Conservation (phyloP, 768 basidiomycete species). For the Agaricus blazei region DNA sequence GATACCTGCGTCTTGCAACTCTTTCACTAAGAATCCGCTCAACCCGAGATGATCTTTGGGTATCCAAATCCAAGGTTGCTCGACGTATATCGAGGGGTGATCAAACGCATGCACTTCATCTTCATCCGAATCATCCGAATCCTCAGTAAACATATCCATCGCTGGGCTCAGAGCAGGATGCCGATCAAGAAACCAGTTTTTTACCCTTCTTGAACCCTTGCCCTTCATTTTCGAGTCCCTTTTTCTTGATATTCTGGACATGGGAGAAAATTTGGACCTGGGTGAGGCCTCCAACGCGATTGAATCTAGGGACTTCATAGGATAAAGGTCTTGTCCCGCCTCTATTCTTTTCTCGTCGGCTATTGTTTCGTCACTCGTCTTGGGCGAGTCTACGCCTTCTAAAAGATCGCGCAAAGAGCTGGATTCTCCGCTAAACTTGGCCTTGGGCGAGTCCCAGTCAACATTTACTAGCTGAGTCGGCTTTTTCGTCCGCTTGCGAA, state of each 20-base stretch:
- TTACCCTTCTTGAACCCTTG: conserved; percentile 13
- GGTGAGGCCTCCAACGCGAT: neutral
- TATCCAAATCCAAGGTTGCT: conserved; percentile 44
- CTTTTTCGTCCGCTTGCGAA: conserved; percentile 29
- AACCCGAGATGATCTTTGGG: conserved; percentile 38
- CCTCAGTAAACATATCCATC: conserved; percentile 23
- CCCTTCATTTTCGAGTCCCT: conserved; percentile 11
- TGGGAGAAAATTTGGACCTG: conserved; percentile 9
- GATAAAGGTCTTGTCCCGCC: neutral
- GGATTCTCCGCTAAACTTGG: conserved; percentile 20
- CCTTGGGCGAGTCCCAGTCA: conserved; percentile 25
- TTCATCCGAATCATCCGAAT: conserved; percentile 26
- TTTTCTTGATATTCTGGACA: neutral
- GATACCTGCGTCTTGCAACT: conserved; percentile 33
- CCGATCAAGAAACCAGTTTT: neutral
- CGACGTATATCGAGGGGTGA: conserved; percentile 41
- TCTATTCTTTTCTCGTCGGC: conserved; percentile 15
- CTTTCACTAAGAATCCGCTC: conserved; percentile 30
- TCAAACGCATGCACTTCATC: conserved; percentile 40
- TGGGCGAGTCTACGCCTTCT: conserved; percentile 12
- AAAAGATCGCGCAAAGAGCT: conserved; percentile 11
- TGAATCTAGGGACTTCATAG: conserved; percentile 7
- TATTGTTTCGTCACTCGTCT: conserved; percentile 11
- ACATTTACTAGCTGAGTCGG: conserved; percentile 23
- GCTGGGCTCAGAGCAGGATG: conserved; percentile 23